Evolutionary conservation across 768 basidiomycete species (phyloP).

Genomic region (Leccinellum luteum): DNA sequence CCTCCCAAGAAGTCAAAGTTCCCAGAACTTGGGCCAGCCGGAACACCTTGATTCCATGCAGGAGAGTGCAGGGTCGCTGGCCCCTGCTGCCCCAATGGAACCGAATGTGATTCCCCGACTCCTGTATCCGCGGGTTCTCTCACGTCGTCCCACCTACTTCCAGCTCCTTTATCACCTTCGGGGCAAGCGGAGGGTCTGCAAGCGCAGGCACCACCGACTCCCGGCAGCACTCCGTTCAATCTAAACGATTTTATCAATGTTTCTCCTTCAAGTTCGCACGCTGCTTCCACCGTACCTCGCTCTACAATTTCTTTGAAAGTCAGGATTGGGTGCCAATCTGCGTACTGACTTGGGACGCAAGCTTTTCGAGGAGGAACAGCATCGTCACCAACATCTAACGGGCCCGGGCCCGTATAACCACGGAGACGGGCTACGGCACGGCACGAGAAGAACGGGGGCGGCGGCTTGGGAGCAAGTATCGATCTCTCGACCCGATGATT

Average conservation of each 20-base stretch:
- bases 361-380: conserved; percentile 69
- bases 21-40: conserved; percentile 21
- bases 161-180: conserved; percentile 25
- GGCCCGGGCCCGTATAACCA: conserved; percentile 14
- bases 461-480: conserved; percentile 31
- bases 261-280: conserved; percentile 65
- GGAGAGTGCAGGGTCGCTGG: conserved; percentile 17
- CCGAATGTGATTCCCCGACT: conserved; percentile 35
- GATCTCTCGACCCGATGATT: conserved; percentile 29
- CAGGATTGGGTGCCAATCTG: conserved; percentile 46
- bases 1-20: conserved; percentile 26
- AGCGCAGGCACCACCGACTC: conserved; percentile 37
- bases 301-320: conserved; percentile 31
- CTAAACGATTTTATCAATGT: conserved; percentile 72
- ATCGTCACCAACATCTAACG: conserved; percentile 36
- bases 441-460: conserved; percentile 26
- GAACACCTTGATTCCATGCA: conserved; percentile 15
- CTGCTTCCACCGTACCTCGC: conserved; percentile 33
- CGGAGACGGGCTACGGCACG: conserved; percentile 22
- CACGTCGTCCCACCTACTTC: conserved; percentile 23
- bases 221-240: conserved; percentile 48
- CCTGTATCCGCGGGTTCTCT: conserved; percentile 28
- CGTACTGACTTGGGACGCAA: conserved; percentile 64
- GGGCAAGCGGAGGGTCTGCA: conserved; percentile 23
- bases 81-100: conserved; percentile 28